These are phyloP conservation scores for Chaetomium globosum DNA, from an alignment of 2,329 filamentous ascomycete species.

Conservation along the genomic window DNA sequence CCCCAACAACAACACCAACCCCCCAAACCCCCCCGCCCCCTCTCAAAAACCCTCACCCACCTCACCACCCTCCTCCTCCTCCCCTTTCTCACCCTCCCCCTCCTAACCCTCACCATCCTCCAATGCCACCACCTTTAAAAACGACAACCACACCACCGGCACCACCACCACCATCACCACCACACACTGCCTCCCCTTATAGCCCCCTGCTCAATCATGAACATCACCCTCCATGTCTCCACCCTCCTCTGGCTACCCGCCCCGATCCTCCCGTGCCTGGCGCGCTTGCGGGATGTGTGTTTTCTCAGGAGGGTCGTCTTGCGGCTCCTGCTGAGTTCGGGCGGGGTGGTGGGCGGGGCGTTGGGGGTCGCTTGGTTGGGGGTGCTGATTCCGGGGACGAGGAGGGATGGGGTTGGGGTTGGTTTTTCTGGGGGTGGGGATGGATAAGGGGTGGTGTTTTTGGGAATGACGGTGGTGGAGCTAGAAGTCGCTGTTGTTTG, in stretches of 20 bases:
- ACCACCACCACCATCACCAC: no score
- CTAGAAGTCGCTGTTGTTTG: conserved; percentile 44
- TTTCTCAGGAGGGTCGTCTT: conserved; percentile 50
- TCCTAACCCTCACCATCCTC: conserved; percentile 41
- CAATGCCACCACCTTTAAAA: not conserved
- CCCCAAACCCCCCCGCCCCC: not conserved
- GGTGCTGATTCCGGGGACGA: not conserved
- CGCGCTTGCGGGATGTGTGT: conserved; percentile 43
- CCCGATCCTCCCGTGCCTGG: conserved; percentile 48
- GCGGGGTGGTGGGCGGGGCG: conserved; percentile 41
- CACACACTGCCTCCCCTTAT: conserved; percentile 41
- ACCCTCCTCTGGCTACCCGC: conserved; percentile 51
- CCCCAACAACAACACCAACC: not conserved
- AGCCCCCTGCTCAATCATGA: conserved; percentile 49
- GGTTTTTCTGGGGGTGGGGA: conserved; percentile 24
- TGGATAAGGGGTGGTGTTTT: conserved; percentile 36
- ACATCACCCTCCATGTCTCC: conserved; percentile 50
- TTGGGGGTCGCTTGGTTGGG: conserved; percentile 18
- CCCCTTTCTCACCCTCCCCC: conserved; percentile 42
- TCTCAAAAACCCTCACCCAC: conserved; percentile 8
- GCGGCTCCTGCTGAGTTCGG: conserved; percentile 49
- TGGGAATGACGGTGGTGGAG: conserved; percentile 45
- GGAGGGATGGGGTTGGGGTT: not conserved
- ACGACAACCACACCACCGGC: no score
- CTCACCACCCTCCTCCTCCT: conserved; percentile 23